Evolutionary conservation across 202 grass and related monocot genomes (phyloP).

Genomic region (Panicum virgatum): DNA sequence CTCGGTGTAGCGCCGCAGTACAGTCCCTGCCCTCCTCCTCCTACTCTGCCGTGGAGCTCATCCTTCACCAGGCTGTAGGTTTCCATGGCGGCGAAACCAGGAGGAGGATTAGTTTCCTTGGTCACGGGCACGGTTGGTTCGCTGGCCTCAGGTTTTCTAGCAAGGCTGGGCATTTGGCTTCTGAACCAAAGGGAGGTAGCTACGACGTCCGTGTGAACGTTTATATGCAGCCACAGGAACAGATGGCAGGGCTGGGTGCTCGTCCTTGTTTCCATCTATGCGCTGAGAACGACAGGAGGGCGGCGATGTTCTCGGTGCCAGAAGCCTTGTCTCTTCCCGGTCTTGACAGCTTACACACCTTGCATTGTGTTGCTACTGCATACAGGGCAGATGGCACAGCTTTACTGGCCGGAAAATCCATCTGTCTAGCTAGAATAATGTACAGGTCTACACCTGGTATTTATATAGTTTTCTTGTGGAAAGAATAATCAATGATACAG

Average conservation of each 20-base stretch:
- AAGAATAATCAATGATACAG: background rate
- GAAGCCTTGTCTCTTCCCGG: conserved; percentile 15
- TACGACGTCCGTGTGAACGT: conserved; percentile 37
- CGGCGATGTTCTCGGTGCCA: conserved; percentile 52
- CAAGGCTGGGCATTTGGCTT: background rate
- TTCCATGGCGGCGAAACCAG: conserved; percentile 17
- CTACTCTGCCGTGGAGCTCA: conserved; percentile 27
- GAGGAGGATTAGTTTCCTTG: background rate
- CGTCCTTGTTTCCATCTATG: conserved; percentile 59
- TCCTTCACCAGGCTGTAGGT: conserved; percentile 39
- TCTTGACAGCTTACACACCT: conserved; percentile 40
- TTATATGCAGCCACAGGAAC: conserved; percentile 33
- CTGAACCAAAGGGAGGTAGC: conserved; percentile 34
- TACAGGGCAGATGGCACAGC: background rate
- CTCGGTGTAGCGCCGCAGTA: background rate
- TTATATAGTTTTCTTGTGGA: background rate
- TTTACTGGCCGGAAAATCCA: conserved; percentile 19
- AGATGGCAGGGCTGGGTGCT: conserved; percentile 23
- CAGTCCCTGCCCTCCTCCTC: conserved; percentile 4
- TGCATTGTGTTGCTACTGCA: conserved; percentile 9
- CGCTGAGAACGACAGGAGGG: conserved; percentile 49
- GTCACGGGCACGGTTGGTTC: too few species aligned
- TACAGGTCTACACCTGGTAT: background rate
- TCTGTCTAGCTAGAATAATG: background rate
- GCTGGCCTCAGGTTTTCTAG: too few species aligned